Conservation (phyloP, 148 eudicot genomes). For the Talinum fruticosum region DNA sequence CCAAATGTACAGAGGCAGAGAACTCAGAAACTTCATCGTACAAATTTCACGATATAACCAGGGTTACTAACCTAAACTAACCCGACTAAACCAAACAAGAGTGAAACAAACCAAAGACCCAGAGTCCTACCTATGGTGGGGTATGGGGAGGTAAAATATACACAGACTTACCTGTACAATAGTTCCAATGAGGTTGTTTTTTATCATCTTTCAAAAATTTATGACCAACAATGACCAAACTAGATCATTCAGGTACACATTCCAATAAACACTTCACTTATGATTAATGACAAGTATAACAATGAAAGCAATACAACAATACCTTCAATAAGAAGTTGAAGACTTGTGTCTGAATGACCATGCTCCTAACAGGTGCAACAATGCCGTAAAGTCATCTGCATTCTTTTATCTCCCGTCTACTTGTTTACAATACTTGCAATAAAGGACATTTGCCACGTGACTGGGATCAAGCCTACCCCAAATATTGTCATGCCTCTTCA, state of each 20-base stretch:
- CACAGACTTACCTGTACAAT: neutral
- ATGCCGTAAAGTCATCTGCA: neutral
- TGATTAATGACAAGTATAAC: neutral
- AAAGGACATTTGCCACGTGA: neutral
- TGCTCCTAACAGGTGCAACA: neutral
- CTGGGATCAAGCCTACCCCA: neutral
- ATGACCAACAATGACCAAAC: neutral
- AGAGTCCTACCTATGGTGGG: neutral
- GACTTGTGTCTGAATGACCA: neutral
- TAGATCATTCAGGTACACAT: neutral
- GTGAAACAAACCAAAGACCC: neutral
- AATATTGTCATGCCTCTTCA: neutral
- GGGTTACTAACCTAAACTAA: neutral
- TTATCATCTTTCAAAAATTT: neutral
- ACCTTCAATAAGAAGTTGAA: slow-evolving; percentile 11
- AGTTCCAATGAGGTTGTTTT: neutral
- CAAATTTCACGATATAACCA: neutral
- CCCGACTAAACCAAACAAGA: neutral
- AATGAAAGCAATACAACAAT: neutral
- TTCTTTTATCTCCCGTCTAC: too few species aligned
- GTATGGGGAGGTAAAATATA: too few species aligned
- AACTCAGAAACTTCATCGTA: neutral
- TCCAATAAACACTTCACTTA: neutral
- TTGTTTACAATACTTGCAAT: neutral
- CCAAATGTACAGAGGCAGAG: neutral